Evolutionary conservation across 2,329 filamentous ascomycete species (phyloP).

Genomic region (Epichloe sp.): DNA sequence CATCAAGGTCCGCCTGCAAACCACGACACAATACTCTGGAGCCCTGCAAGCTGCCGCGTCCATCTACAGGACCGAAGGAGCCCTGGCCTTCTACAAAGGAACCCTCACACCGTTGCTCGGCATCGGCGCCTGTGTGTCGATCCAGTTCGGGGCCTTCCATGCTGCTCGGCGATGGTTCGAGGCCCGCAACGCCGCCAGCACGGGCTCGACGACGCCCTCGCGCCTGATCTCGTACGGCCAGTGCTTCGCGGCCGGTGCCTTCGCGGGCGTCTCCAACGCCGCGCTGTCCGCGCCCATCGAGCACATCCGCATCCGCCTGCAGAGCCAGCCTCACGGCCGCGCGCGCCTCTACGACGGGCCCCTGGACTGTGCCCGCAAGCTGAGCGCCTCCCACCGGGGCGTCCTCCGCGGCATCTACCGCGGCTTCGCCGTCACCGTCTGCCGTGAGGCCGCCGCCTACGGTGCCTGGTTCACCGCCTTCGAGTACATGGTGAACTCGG

Average conservation of each 20-base stretch:
- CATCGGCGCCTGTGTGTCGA: slow-evolving; percentile 94
- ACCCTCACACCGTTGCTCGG: slow-evolving; percentile 89
- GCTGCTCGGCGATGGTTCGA: slow-evolving; percentile 80
- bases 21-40: slow-evolving; percentile 64
- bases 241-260: slow-evolving; percentile 83
- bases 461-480: slow-evolving; percentile 91
- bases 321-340: slow-evolving; percentile 87
- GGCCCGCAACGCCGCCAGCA: slow-evolving; percentile 47
- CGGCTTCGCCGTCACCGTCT: slow-evolving; percentile 71
- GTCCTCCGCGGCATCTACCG: slow-evolving; percentile 68
- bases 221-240: slow-evolving; percentile 59
- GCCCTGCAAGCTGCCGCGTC: slow-evolving; percentile 68
- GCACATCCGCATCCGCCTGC: slow-evolving; percentile 88
- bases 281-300: slow-evolving; percentile 85
- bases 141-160: slow-evolving; percentile 99
- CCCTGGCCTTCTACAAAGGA: slow-evolving; percentile 94
- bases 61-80: slow-evolving; percentile 80
- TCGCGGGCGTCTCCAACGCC: slow-evolving; percentile 84
- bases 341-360: slow-evolving; percentile 70
- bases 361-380: slow-evolving; percentile 78
- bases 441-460: slow-evolving; percentile 88
- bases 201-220: slow-evolving; percentile 23
- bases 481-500: slow-evolving; percentile 90
- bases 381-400: slow-evolving; percentile 49
- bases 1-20: slow-evolving; percentile 94